A percentile compares a stretch with the other conserved stretches of the same genome.
Evolutionary conservation across 2,329 filamentous ascomycete genomes (phyloP).

Genomic region (Aureobasidium lini): DNA sequence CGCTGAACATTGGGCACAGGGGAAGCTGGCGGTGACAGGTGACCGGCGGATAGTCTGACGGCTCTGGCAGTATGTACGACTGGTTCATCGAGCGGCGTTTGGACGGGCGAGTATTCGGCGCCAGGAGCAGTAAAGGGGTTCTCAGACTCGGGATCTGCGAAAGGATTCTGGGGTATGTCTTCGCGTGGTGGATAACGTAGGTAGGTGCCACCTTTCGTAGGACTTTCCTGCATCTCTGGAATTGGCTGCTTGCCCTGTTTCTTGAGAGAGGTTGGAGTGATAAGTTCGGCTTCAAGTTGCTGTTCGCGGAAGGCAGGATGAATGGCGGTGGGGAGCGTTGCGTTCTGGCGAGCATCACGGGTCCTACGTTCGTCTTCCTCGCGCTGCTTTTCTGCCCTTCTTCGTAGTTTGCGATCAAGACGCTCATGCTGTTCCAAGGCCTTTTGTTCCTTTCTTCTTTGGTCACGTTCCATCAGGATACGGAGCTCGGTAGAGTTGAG

Average conservation of each 20-base stretch:
- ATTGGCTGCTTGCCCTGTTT: not conserved
- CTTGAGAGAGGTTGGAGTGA: constrained; percentile 4
- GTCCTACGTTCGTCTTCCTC: constrained; percentile 49
- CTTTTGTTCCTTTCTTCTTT: constrained; percentile 70
- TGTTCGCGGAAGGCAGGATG: constrained; percentile 28
- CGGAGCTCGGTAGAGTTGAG: constrained; percentile 77
- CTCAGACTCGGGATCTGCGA: constrained; percentile 20
- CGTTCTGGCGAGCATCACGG: constrained; percentile 34
- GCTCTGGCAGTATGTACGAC: constrained; percentile 43
- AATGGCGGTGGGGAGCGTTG: constrained; percentile 22
- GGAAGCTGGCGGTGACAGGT: constrained; percentile 33
- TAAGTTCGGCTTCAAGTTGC: not conserved
- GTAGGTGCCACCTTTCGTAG: constrained; percentile 23
- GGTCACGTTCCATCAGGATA: constrained; percentile 84
- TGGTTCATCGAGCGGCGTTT: constrained; percentile 38
- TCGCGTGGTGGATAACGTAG: constrained; percentile 17
- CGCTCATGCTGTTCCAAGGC: constrained; percentile 60
- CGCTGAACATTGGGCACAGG: constrained; percentile 25
- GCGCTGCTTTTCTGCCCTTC: constrained; percentile 56
- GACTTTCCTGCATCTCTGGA: not conserved
- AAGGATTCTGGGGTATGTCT: constrained; percentile 21
- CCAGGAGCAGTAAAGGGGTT: constrained; percentile 18
- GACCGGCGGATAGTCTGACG: constrained; percentile 38
- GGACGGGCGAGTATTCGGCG: constrained; percentile 25
- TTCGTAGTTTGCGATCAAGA: constrained; percentile 56